A percentile compares a stretch with the other conserved stretches of the same genome.
These are phyloP conservation scores for Prosopis cineraria DNA, from an alignment of 306 rosid species.

Conservation along the genomic window DNA sequence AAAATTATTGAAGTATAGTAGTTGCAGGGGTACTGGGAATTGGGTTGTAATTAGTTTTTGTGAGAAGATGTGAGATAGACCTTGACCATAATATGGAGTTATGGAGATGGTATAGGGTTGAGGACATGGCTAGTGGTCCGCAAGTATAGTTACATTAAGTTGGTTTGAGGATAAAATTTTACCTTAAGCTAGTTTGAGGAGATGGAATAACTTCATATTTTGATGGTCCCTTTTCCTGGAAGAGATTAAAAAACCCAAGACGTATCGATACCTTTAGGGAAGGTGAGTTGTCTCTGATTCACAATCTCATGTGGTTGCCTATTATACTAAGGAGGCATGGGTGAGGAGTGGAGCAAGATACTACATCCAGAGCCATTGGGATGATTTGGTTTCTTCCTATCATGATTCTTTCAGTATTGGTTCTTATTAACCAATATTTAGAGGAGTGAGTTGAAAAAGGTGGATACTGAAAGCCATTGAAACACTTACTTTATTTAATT, in stretches of 20 bases:
- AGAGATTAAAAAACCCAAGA: not conserved
- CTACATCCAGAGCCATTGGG: not conserved
- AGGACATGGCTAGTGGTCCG: slow-evolving; percentile 6
- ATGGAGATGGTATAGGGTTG: not conserved
- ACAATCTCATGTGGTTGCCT: not conserved
- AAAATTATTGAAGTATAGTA: slow-evolving; percentile 9
- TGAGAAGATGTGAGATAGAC: slow-evolving; percentile 8
- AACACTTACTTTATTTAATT: not conserved
- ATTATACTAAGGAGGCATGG: not conserved
- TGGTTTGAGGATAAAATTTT: too few species aligned
- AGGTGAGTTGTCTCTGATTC: not conserved
- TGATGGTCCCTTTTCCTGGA: not conserved
- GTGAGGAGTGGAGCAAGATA: slow-evolving; percentile 5
- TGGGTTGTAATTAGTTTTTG: not conserved
- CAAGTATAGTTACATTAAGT: not conserved
- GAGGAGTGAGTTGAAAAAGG: not conserved
- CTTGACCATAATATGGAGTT: not conserved
- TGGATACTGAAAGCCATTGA: not conserved
- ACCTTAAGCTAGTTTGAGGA: slow-evolving; percentile 8
- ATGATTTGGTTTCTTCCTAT: not conserved
- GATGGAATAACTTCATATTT: not conserved
- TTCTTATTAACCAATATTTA: not conserved
- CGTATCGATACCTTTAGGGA: not conserved
- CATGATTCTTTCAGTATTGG: not conserved
- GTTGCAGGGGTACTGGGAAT: slow-evolving; percentile 10